A percentile compares a stretch with the other conserved stretches of the same genome.
phyloP scores from a whole-genome alignment of 306 rosid genomes.

The Cucurbita maxima region DNA sequence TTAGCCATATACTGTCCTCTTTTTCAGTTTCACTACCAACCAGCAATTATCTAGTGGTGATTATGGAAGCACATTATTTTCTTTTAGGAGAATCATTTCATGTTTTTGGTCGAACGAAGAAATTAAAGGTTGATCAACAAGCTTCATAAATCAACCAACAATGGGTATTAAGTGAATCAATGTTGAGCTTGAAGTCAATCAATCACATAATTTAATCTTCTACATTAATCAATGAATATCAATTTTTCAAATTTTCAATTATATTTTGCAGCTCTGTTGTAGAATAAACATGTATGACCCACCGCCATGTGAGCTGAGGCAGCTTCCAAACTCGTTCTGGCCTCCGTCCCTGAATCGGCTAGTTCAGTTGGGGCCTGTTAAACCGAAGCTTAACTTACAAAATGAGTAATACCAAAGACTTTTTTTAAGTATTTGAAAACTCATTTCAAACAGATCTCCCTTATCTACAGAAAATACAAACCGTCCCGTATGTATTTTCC shows the following conservation, averaged over 20 bases:
- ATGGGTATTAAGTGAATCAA: not conserved
- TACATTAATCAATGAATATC: not conserved
- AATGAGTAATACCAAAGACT: not conserved
- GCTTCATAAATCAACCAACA: not conserved
- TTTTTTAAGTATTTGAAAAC: not conserved
- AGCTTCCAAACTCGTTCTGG: slow-evolving; percentile 48
- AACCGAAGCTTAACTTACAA: not conserved
- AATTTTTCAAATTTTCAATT: no score
- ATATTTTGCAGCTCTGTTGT: not conserved
- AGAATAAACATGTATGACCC: not conserved
- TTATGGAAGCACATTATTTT: not conserved
- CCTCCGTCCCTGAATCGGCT: slow-evolving; percentile 55
- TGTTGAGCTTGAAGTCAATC: not conserved
- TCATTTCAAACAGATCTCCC: not conserved
- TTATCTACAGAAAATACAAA: slow-evolving; percentile 4
- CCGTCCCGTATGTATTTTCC: slow-evolving; percentile 64
- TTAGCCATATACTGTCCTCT: not conserved
- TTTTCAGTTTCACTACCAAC: not conserved
- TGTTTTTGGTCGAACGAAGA: not conserved
- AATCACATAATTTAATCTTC: not conserved
- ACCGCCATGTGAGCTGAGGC: slow-evolving; percentile 18
- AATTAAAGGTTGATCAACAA: not conserved
- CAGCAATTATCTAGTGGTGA: not conserved
- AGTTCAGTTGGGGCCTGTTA: slow-evolving; percentile 51
- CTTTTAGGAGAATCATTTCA: not conserved